Percentiles rank a stretch among this genome's conserved stretches.
Evolutionary conservation across 1,284 basidiomycete species (phyloP).

Genomic region (Puccinia triticina): DNA sequence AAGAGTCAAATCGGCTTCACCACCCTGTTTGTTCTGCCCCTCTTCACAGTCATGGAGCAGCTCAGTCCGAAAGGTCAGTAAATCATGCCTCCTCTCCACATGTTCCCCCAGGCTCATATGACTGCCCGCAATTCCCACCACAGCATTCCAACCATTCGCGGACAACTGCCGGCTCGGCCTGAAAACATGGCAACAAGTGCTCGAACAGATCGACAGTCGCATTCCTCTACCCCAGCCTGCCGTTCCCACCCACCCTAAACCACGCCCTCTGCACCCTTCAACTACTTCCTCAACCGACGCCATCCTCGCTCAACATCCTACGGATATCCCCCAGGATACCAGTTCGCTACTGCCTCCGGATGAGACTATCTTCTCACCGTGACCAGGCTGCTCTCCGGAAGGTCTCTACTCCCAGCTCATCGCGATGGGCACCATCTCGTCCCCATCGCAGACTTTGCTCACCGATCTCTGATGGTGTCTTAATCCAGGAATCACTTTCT

Average conservation of each 20-base stretch:
- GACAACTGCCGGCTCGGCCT: slow-evolving; percentile 37
- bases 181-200: slow-evolving; percentile 44
- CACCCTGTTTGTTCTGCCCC: slow-evolving; percentile 75
- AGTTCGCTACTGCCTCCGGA: neutral
- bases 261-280: neutral
- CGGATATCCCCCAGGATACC: neutral
- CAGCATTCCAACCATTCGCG: slow-evolving; percentile 45
- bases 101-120: too few species aligned
- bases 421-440: neutral
- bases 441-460: neutral
- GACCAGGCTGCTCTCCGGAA: neutral
- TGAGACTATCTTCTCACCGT: neutral
- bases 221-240: too few species aligned
- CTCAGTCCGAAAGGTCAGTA: slow-evolving; percentile 37
- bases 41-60: slow-evolving; percentile 71
- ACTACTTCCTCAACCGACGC: neutral
- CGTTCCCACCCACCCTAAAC: neutral
- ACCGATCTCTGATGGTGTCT: too few species aligned
- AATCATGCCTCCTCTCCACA: neutral
- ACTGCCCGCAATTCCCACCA: neutral
- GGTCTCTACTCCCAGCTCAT: neutral
- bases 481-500: too few species aligned
- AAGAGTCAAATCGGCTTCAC: slow-evolving; percentile 89
- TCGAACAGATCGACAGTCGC: slow-evolving; percentile 25
- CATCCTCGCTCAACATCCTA: neutral